A percentile compares a stretch with the other conserved stretches of the same genome.
These are phyloP conservation scores for Phytophthora crassamura DNA, from an alignment of 352 stramenopile genomes.

Conservation along the genomic window DNA sequence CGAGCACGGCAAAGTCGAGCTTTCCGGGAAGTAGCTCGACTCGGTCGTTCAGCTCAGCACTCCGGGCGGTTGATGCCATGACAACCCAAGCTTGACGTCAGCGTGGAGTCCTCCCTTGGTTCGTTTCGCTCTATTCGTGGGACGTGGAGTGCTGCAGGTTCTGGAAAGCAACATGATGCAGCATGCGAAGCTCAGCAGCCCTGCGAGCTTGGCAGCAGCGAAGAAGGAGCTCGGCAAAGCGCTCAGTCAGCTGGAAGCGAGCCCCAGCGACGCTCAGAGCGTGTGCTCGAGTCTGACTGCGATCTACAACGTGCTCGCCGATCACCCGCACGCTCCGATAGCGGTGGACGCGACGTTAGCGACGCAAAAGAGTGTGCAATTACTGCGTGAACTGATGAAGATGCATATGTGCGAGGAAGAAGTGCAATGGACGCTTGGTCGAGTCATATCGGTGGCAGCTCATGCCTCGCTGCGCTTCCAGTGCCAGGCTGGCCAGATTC, in stretches of 20 bases:
- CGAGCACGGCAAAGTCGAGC: slow-evolving; percentile 41
- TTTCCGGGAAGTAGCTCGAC: slow-evolving; percentile 36
- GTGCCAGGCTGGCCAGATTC: slow-evolving; percentile 37
- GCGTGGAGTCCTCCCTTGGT: not conserved
- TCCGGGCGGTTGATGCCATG: not conserved
- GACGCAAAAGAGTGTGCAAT: slow-evolving; percentile 15
- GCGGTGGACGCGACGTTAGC: slow-evolving; percentile 29
- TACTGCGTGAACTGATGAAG: slow-evolving; percentile 26
- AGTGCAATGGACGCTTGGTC: slow-evolving; percentile 43
- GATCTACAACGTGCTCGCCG: slow-evolving; percentile 27
- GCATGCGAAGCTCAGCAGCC: slow-evolving; percentile 17
- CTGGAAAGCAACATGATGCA: slow-evolving; percentile 25
- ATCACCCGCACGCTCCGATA: slow-evolving; percentile 10
- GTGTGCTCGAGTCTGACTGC: slow-evolving; percentile 41
- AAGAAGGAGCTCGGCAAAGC: slow-evolving; percentile 22
- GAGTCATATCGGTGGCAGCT: slow-evolving; percentile 32
- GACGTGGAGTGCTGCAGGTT: not conserved
- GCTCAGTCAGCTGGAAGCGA: slow-evolving; percentile 29
- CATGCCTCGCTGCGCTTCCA: slow-evolving; percentile 46
- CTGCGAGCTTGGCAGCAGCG: not conserved
- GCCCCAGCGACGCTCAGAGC: slow-evolving; percentile 25
- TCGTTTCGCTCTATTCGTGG: slow-evolving; percentile 32
- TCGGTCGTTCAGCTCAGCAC: slow-evolving; percentile 32
- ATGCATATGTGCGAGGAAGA: slow-evolving; percentile 47
- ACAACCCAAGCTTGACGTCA: slow-evolving; percentile 2